Conservation (phyloP, 805 yeast genomes). For the Lipomyces japonicus region DNA sequence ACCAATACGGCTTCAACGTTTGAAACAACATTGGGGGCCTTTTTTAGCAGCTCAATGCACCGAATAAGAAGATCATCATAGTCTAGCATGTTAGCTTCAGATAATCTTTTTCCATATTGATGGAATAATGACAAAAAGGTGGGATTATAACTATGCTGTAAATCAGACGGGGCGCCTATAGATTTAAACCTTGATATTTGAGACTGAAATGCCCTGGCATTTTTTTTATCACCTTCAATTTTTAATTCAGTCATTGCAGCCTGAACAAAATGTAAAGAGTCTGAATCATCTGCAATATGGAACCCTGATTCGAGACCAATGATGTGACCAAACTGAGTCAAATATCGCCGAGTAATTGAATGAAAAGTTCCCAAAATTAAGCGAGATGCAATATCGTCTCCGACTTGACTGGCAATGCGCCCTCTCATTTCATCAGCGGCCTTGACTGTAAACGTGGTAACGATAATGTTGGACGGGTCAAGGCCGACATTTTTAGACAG, state of each 20-base stretch:
- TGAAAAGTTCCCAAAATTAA: constrained; percentile 87
- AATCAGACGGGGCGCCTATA: neutral
- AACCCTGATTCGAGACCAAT: constrained; percentile 42
- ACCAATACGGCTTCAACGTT: constrained; percentile 68
- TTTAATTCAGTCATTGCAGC: constrained; percentile 38
- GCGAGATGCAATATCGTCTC: constrained; percentile 35
- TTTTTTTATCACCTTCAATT: constrained; percentile 6
- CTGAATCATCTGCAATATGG: constrained; percentile 64
- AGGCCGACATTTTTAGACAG: constrained; percentile 49
- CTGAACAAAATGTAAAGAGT: constrained; percentile 43
- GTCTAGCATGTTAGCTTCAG: constrained; percentile 47
- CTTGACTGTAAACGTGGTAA: constrained; percentile 88
- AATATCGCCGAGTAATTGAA: constrained; percentile 63
- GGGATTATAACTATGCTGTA: neutral
- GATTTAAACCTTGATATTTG: constrained; percentile 24
- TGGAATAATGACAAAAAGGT: constrained; percentile 42
- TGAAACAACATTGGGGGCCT: constrained; percentile 45
- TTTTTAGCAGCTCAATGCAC: constrained; percentile 49
- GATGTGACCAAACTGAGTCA: constrained; percentile 52
- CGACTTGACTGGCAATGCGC: constrained; percentile 44
- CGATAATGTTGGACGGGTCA: constrained; percentile 62
- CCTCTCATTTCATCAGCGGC: constrained; percentile 85
- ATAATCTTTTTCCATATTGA: constrained; percentile 51
- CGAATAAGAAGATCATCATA: constrained; percentile 76
- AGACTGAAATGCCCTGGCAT: neutral